Evolutionary conservation across 2,329 filamentous ascomycete genomes (phyloP).

Genomic region (Calonectria leucothoes): DNA sequence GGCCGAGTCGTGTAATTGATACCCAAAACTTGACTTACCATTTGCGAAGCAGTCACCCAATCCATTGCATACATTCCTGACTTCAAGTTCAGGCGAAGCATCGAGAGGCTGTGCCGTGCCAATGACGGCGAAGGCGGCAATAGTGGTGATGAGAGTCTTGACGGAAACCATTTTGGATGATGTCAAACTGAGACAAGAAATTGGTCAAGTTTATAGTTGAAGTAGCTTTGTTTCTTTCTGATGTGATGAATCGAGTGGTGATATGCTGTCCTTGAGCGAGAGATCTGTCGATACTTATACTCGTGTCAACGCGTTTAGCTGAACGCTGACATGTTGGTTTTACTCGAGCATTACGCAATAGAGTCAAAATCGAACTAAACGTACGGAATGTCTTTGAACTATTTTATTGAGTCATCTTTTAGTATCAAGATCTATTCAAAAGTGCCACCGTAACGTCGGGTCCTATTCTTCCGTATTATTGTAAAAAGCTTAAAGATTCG

Average conservation of each 20-base stretch:
- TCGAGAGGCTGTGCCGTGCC: neutral
- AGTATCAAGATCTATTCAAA: neutral
- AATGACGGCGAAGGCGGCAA: neutral
- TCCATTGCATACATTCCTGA: neutral
- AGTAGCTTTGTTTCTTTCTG: neutral
- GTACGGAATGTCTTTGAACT: neutral
- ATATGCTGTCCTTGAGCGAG: neutral
- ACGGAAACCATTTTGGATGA: neutral
- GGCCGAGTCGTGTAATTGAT: neutral
- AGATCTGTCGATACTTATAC: neutral
- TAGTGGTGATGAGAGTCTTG: neutral
- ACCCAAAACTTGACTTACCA: neutral
- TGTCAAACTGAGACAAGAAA: neutral
- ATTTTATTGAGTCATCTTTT: neutral
- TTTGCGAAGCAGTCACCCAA: neutral
- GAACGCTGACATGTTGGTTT: neutral
- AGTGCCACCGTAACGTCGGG: neutral
- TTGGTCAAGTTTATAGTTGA: neutral
- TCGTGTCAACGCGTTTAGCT: too few relatives aligned
- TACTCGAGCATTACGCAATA: neutral
- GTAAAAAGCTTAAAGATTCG: neutral
- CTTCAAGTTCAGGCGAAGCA: neutral
- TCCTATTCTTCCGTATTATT: neutral
- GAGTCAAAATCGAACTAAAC: neutral
- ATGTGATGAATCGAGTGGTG: neutral